Evolutionary conservation across 2,329 filamentous ascomycete species (phyloP), one percentile per base, ranked within the genome.

Genomic region (Epichloe aotearoae): DNA sequence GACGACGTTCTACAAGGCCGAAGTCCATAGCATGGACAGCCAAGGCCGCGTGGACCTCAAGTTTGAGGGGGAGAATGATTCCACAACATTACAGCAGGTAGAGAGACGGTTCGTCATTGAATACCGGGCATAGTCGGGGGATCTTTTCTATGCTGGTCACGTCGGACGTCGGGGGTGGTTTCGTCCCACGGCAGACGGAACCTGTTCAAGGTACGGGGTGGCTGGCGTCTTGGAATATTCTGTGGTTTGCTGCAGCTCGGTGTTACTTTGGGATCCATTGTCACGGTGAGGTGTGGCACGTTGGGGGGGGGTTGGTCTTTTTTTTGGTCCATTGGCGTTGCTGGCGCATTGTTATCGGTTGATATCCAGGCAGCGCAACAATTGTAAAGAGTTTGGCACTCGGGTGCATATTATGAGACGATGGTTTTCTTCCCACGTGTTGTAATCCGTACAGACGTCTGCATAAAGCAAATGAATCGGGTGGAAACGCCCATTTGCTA

Each of bases 1-100:
- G 1, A 90, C 87, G 1, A 90, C 86, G 0, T 91, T 93, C 59
- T 93, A 93, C 64, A 83, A 86, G 62, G 87, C 87, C 1, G 85
- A 89, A 58, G 86, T 91, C 8, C 84, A 87, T 67, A 82, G 82
- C 37, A 82, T 79, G 72, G 72, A 83, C 51, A 70, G 70, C 39
- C 64, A 73, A 54, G 61, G 73, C 40, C 76, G 74, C 53, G 80
- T 84, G 41, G 77, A 77, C 51, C 70, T 91, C 56, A 82, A 86
- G 55, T 91, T 91, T 59, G 87, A 91, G 62, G 86, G 86, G 14
- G 85, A 89, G 59, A 84, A 88, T 62, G 84, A 84, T 59, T 77
- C 73, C 55, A 83, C 81, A 58, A 87, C 82, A 55, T 77, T 86
- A 63, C 85, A 87, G 66, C 79, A 85, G 56, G 86, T 91, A 23